Percentiles rank a stretch among this genome's conserved stretches.
Conservation (phyloP, 2,329 filamentous ascomycete genomes). For the Blastomyces parvus region DNA sequence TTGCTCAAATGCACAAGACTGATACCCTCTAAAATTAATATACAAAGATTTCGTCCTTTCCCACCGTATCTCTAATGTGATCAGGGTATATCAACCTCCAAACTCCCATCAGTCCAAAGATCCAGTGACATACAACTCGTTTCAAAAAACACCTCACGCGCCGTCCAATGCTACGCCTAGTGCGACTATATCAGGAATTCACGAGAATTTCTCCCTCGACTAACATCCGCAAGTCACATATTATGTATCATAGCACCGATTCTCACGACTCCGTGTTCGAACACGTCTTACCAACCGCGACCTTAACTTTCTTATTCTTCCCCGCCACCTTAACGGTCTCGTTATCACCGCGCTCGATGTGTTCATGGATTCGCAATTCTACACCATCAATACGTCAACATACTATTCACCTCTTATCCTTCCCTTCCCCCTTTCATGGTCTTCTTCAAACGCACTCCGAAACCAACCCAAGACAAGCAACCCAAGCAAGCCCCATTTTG, state of each 20-base stretch:
- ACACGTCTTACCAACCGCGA: constrained; percentile 31
- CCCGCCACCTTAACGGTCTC: constrained; percentile 67
- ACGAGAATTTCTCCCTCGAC: neutral
- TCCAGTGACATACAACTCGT: neutral
- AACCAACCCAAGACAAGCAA: neutral
- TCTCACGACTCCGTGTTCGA: constrained; percentile 21
- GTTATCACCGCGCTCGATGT: constrained; percentile 89
- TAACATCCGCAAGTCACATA: neutral
- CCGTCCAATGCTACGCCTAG: neutral
- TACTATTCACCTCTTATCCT: neutral
- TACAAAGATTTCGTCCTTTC: neutral
- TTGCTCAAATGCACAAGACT: neutral
- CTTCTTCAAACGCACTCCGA: neutral
- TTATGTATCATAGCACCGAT: neutral
- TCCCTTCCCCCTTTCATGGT: neutral
- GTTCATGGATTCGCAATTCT: constrained; percentile 82
- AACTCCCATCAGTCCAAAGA: neutral
- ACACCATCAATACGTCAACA: constrained; percentile 10
- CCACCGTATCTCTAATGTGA: neutral
- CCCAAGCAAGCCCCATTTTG: neutral
- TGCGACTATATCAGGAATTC: neutral
- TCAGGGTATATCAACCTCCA: neutral
- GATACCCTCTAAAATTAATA: neutral
- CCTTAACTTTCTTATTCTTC: constrained; percentile 29
- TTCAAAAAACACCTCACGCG: neutral